Base-by-base conservation (phyloP, 805 yeast genomes). In the Candida nitratophila region DNA sequence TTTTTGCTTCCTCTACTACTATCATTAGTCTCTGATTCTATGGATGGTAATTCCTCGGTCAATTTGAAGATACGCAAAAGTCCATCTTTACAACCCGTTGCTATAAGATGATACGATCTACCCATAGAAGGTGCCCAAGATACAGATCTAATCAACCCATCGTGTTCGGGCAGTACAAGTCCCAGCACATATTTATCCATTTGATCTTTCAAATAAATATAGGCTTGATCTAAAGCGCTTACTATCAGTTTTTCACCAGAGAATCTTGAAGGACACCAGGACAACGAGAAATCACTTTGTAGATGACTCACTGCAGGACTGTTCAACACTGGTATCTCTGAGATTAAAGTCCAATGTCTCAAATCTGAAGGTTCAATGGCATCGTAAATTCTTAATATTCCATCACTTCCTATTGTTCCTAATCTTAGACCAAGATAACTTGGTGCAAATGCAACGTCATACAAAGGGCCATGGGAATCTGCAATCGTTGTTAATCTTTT, bases 121-220 rank as follows among this genome's bases (percentile, higher is more conserved):
- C 98, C 98, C 83, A 90, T 86, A 0, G 95, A 79, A 3, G 98
- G 96, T 0, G 98, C 98, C 99, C 99, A 91, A 27, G 90, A 74
- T 5, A 90, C 87, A 16, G 89, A 84, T 55, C 98, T 71, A 30
- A 91, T 87, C 35, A 91, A 71, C 2, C 96, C 96, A 43, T 77
- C 74, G 59, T 90, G 97, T 34, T 88, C 96, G 2, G 89, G 85
- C 21, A 91, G 68, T 47, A 77, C 77, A 30, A 84, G 79, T 0
- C 79, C 79, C 43, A 75, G 71, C 12, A 69, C 67, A 49, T 76
- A 71, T 54, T 75, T 81, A 29, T 77, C 80, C 26, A 64, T 60
- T 27, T 69, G 64, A 47, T 76, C 74, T 46, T 57, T 60, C 44
- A 56, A 73, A 61, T 83, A 89, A n/a, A 91, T 77, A 47, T 81